Evolutionary conservation across 1,284 basidiomycete genomes (phyloP).

Genomic region (Erythrobasidium hasegawianum): DNA sequence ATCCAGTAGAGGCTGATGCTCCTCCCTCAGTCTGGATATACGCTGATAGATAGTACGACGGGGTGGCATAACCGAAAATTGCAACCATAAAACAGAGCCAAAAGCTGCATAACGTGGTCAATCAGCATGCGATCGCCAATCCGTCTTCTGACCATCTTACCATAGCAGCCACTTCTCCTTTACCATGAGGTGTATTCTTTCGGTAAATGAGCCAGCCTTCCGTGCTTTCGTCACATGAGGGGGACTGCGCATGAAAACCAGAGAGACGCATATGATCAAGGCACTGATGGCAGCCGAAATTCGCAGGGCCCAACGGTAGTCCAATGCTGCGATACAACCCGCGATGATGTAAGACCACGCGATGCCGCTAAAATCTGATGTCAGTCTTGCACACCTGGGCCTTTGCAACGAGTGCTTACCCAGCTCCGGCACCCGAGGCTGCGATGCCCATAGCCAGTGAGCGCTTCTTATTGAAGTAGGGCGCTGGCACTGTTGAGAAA

Average conservation of each 20-base stretch:
- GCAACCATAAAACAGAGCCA: slow-evolving; percentile 17
- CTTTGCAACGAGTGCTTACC: slow-evolving; percentile 1
- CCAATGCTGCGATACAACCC: slow-evolving; percentile 8
- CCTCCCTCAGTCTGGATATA: slow-evolving; percentile 19
- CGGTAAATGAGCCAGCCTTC: slow-evolving; percentile 10
- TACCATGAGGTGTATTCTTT: neutral
- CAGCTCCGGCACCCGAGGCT: slow-evolving; percentile 15
- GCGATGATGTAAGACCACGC: slow-evolving; percentile 27
- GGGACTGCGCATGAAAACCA: slow-evolving; percentile 17
- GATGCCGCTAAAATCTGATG: slow-evolving; percentile 7
- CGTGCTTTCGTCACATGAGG: slow-evolving; percentile 1
- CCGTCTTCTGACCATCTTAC: neutral
- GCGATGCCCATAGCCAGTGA: slow-evolving; percentile 26
- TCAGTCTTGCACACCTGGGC: neutral
- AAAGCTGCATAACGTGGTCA: neutral
- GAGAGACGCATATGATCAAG: slow-evolving; percentile 1
- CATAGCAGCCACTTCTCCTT: slow-evolving; percentile 20
- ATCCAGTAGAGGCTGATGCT: slow-evolving; percentile 13
- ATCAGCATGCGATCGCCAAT: neutral
- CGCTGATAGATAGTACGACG: slow-evolving; percentile 14
- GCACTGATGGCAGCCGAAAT: slow-evolving; percentile 17
- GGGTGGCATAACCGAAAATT: slow-evolving; percentile 20
- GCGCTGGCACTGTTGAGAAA: neutral
- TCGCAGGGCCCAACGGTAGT: slow-evolving; percentile 20
- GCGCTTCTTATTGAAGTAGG: slow-evolving; percentile 14